Evolutionary conservation across 192 early-diverging fungal genomes (phyloP).

Genomic region (Phlyctochytrium planicorne): DNA sequence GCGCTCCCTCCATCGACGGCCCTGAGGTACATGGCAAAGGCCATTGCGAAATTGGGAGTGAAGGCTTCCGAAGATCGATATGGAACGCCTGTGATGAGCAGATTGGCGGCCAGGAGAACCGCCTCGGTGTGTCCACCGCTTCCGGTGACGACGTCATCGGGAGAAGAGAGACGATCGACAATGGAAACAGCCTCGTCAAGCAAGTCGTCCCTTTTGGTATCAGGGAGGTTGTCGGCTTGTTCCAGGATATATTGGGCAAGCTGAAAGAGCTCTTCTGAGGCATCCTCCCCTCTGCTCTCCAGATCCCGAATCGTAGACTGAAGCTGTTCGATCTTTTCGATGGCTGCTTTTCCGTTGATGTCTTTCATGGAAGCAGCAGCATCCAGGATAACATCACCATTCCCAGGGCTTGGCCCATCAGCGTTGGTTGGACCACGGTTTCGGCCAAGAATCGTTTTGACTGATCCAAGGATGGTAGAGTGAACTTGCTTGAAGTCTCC

Average conservation of each 20-base stretch:
- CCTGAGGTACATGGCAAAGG: constrained; percentile 4
- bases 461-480: background rate
- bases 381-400: background rate
- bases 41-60: background rate
- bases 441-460: background rate
- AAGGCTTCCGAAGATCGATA: background rate
- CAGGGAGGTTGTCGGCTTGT: background rate
- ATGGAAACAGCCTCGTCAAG: background rate
- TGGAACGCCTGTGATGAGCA: background rate
- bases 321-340: background rate
- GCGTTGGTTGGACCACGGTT: background rate
- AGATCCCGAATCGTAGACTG: background rate
- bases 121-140: background rate
- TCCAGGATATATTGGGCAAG: background rate
- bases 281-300: background rate
- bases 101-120: background rate
- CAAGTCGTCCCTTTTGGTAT: background rate
- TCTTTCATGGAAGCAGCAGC: background rate
- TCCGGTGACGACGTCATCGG: background rate
- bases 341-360: background rate
- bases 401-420: background rate
- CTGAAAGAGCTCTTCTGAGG: background rate
- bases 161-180: background rate
- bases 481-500: background rate
- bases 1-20: background rate